Base-by-base conservation (phyloP, 2,329 filamentous ascomycete genomes). In the Allantophomopsis cytisporea region DNA sequence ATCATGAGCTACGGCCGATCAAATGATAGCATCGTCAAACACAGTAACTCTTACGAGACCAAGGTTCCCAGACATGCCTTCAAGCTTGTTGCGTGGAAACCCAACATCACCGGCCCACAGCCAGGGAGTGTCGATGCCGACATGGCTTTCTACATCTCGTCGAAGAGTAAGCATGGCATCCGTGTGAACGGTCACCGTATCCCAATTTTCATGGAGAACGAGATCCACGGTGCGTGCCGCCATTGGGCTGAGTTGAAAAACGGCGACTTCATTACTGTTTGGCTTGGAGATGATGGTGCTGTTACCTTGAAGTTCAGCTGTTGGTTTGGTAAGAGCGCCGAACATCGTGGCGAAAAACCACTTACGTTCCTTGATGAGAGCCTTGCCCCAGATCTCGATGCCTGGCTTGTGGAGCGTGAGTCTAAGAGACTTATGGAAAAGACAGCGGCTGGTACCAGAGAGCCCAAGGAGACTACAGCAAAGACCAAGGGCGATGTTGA, bases 61-160 rank as follows among this genome's bases (percentile, higher is more conserved):
- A 79, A 78, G 13, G 75, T 96, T 30, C 85, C 88, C 1, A 89
- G 89, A 54, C 79, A 80, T 45, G 86, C 84, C 1, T 76, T 94
- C 49, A 80, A 83, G 50, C 64, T 95, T 31, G 66, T 85, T 28
- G 73, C 91, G 21, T 86, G 81, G 69, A 77, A 73, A 40, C 70
- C 77, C 1, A 15, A 14, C 13, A 73, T 73, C 10, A 79, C 80
- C 42, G 80, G 84, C 41, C 66, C 71, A 7, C 68, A 65, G 36
- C 68, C 72, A 16, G 52, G 66, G 38, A 64, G 64, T 30, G 70
- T 70, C 38, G 66, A 70, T 41, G 50, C 59, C 13, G 57, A 67
- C 41, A 44, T 57, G 48, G 69, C 74, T 4, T 81, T 87, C 44
- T 80, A 76, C 54, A 77, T 95, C 38, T 80, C 81, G 1, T 93